Evolutionary conservation across 805 yeast species (phyloP).

Genomic region (Saccharomycopsis vini): DNA sequence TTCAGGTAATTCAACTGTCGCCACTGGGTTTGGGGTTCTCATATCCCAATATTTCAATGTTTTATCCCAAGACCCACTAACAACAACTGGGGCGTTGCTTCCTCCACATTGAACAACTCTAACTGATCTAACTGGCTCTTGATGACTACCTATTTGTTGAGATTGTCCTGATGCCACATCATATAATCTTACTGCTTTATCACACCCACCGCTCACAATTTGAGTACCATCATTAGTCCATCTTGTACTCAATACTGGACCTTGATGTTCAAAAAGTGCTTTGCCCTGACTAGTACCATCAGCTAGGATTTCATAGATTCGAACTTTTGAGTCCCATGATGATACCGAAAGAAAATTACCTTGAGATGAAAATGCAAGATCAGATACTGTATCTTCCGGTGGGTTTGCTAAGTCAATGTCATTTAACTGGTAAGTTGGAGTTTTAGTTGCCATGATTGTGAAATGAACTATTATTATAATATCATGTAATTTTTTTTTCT

Average conservation of each 20-base stretch:
- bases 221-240: conserved; percentile 85
- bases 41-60: conserved; percentile 92
- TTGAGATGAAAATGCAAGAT: conserved; percentile 76
- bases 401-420: conserved; percentile 68
- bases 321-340: conserved; percentile 92
- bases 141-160: conserved; percentile 80
- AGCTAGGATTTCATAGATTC: conserved; percentile 77
- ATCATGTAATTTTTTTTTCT: too few relatives aligned
- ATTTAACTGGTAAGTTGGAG: conserved; percentile 32
- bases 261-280: conserved; percentile 84
- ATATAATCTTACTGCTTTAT: conserved; percentile 74
- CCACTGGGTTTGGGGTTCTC: conserved; percentile 73
- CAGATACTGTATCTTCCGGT: conserved; percentile 88
- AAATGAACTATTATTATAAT: too few relatives aligned
- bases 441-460: too few relatives aligned
- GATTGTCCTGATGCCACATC: conserved; percentile 78
- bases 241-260: conserved; percentile 71
- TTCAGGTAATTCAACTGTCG: conserved; percentile 79
- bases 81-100: conserved; percentile 67
- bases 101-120: conserved; percentile 80
- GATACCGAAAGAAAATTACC: conserved; percentile 75
- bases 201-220: conserved; percentile 84
- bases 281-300: conserved; percentile 79
- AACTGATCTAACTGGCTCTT: conserved; percentile 66
- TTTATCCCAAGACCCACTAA: conserved; percentile 95